Conservation (phyloP, 148 eudicot genomes). For the Vaccinium darrowii region DNA sequence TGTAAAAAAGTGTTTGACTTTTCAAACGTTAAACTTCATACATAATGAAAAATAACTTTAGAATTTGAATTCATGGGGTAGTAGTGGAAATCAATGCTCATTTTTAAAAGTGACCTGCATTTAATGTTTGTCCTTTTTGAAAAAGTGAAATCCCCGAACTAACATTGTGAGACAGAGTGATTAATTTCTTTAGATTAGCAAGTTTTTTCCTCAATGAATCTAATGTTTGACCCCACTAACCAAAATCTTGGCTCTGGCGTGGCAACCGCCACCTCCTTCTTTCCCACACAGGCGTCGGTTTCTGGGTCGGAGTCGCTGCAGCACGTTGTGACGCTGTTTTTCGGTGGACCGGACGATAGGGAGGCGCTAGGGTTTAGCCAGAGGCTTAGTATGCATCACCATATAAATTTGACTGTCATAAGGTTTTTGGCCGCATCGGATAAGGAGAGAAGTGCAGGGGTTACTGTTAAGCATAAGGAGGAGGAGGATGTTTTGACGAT, state of each 20-base stretch:
- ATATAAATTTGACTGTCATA: conserved; percentile 64
- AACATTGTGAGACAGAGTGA: neutral
- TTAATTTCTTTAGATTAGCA: neutral
- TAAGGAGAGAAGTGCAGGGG: conserved; percentile 30
- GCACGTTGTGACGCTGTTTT: conserved; percentile 73
- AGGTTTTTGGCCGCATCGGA: conserved; percentile 52
- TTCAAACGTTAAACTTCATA: neutral
- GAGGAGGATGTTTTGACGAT: conserved; percentile 74
- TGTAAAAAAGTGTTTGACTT: neutral
- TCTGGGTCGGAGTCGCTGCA: conserved; percentile 48
- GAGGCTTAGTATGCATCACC: conserved; percentile 64
- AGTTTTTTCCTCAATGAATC: neutral
- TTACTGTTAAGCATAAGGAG: conserved; percentile 50
- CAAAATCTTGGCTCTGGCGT: neutral
- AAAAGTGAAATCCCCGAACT: neutral
- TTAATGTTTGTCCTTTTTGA: neutral
- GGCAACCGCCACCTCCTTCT: neutral
- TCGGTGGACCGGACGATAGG: conserved; percentile 94
- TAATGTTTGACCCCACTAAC: neutral
- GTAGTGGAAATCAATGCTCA: neutral
- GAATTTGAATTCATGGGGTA: neutral
- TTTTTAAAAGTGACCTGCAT: neutral
- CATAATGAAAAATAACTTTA: too few relatives aligned
- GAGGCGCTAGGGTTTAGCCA: conserved; percentile 83
- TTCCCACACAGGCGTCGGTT: conserved; percentile 9